A percentile compares a stretch with the other conserved stretches of the same genome.
phyloP scores from a whole-genome alignment of 805 yeast genomes.

The Kodamaea laetipori region DNA sequence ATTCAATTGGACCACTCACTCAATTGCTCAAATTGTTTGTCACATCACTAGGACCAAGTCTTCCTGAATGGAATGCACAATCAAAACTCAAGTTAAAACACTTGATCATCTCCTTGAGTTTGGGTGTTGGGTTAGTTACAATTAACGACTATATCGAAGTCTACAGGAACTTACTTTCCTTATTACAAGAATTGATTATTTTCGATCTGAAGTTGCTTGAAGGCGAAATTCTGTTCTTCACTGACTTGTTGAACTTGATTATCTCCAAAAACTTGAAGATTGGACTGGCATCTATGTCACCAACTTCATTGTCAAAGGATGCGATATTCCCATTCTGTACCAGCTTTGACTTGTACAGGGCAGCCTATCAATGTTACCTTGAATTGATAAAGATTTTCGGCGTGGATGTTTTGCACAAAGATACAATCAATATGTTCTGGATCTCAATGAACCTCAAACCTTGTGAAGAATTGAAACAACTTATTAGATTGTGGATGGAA shows the following conservation, averaged over 20 bases:
- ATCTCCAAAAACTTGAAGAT: conserved; percentile 39
- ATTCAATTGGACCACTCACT: conserved; percentile 27
- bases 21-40: conserved; percentile 32
- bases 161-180: conserved; percentile 24
- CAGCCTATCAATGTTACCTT: conserved; percentile 57
- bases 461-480: conserved; percentile 43
- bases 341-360: conserved; percentile 39
- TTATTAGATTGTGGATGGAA: conserved; percentile 64
- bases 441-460: conserved; percentile 51
- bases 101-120: conserved; percentile 29
- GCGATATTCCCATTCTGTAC: conserved; percentile 50
- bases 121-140: conserved; percentile 35
- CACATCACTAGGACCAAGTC: conserved; percentile 42
- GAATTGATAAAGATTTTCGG: conserved; percentile 58
- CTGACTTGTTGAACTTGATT: conserved; percentile 27
- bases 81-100: conserved; percentile 28
- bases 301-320: conserved; percentile 42
- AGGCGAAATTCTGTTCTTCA: conserved; percentile 34
- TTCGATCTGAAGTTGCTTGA: conserved; percentile 39
- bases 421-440: conserved; percentile 62
- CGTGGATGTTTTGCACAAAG: conserved; percentile 44
- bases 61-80: conserved; percentile 24
- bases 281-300: conserved; percentile 34
- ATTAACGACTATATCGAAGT: conserved; percentile 30
- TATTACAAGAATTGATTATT: conserved; percentile 41